Percentiles rank a stretch among this genome's conserved stretches.
Evolutionary conservation across 768 basidiomycete genomes (phyloP).

Genomic region (Mrakia hoshinonis): DNA sequence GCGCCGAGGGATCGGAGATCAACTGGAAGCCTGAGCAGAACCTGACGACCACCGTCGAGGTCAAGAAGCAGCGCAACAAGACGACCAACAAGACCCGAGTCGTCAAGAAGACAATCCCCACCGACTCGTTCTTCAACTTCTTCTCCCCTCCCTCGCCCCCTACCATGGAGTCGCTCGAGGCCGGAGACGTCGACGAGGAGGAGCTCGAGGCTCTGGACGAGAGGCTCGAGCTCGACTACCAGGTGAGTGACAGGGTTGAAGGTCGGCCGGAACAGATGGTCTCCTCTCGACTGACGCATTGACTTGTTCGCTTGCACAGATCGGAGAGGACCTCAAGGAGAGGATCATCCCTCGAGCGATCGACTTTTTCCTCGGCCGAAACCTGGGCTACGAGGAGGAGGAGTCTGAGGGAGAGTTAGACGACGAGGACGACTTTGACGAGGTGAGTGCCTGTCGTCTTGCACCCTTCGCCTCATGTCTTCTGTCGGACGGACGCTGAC

Average conservation of each 20-base stretch:
- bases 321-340: slow-evolving; percentile 96
- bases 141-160: slow-evolving; percentile 76
- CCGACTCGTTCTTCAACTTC: slow-evolving; percentile 98
- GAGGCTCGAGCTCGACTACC: slow-evolving; percentile 91
- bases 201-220: slow-evolving; percentile 69
- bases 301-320: too few relatives aligned
- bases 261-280: too few relatives aligned
- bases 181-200: slow-evolving; percentile 59
- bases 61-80: slow-evolving; percentile 99
- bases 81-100: slow-evolving; percentile 50
- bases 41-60: slow-evolving; percentile 92
- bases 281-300: too few relatives aligned
- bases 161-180: slow-evolving; percentile 57
- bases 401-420: slow-evolving; percentile 36
- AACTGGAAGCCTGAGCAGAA: slow-evolving; percentile 98
- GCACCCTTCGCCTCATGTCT: neutral
- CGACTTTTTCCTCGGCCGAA: slow-evolving; percentile 93
- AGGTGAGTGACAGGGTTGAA: too few relatives aligned
- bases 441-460: slow-evolving; percentile 41
- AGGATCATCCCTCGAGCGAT: slow-evolving; percentile 68
- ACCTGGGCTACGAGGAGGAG: slow-evolving; percentile 62
- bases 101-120: slow-evolving; percentile 68
- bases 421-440: slow-evolving; percentile 49
- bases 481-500: neutral
- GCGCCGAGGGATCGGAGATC: slow-evolving; percentile 81